Conservation (phyloP, 345 rosid species). For the Mangifera indica region DNA sequence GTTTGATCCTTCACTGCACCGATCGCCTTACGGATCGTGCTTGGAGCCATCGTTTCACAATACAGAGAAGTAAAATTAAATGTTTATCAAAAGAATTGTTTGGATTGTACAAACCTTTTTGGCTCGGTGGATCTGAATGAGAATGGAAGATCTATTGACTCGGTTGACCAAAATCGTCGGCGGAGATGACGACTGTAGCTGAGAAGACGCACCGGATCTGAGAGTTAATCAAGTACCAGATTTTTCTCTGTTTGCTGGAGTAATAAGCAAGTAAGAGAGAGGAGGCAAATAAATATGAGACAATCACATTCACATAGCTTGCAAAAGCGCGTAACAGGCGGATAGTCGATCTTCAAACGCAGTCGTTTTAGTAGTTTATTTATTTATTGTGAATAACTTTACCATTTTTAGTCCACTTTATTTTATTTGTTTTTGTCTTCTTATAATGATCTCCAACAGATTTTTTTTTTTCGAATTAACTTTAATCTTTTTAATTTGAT, state of each 20-base stretch:
- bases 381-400: neutral
- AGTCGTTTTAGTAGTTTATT: neutral
- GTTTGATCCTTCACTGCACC: slow-evolving; percentile 98
- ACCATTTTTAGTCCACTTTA: no score
- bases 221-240: neutral
- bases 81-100: neutral
- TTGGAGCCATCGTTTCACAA: slow-evolving; percentile 55
- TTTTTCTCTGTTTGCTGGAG: neutral
- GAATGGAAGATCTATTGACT: slow-evolving; percentile 6
- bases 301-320: no score
- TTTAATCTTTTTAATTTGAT: no score
- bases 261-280: neutral
- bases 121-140: neutral
- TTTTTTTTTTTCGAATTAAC: no score
- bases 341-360: neutral
- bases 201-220: neutral
- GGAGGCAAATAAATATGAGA: neutral
- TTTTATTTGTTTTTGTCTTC: no score
- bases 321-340: slow-evolving; percentile 3
- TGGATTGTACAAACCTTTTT: neutral
- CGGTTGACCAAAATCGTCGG: neutral
- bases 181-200: neutral
- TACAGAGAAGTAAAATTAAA: neutral
- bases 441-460: no score
- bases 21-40: slow-evolving; percentile 88